Percentiles rank a stretch among this genome's conserved stretches.
phyloP scores from a whole-genome alignment of 257 asterid genomes.

The Salvia splendens region DNA sequence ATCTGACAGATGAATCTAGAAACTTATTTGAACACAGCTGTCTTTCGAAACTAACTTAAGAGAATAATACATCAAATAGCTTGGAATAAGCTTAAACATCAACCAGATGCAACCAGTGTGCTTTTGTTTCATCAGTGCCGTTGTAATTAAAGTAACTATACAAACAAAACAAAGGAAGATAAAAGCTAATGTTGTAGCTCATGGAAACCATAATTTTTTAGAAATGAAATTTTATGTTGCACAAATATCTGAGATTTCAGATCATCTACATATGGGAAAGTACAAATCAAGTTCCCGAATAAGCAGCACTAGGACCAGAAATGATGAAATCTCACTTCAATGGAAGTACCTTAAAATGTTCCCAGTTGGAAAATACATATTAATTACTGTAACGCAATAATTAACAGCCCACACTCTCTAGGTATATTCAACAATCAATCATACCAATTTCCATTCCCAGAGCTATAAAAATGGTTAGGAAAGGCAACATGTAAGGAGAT shows the following conservation, averaged over 20 bases:
- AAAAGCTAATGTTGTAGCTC: too few species aligned
- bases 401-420: background rate
- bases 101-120: too few species aligned
- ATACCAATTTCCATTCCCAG: background rate
- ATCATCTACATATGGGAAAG: background rate
- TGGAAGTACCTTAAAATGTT: too few species aligned
- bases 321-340: too few species aligned
- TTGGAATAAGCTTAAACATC: too few species aligned
- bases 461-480: slow-evolving; percentile 1
- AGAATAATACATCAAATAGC: background rate
- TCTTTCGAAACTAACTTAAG: background rate
- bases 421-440: background rate
- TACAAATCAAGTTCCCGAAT: background rate
- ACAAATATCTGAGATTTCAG: too few species aligned
- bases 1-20: background rate
- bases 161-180: too few species aligned
- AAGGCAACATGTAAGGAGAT: background rate
- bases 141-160: too few species aligned
- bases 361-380: background rate
- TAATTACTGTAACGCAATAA: background rate
- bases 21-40: background rate
- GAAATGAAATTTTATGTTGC: background rate
- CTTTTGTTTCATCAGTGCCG: too few species aligned
- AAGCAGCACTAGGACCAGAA: too few species aligned
- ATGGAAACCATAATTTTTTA: background rate